Base-by-base conservation (phyloP, 257 asterid species). In the Catharanthus roseus region DNA sequence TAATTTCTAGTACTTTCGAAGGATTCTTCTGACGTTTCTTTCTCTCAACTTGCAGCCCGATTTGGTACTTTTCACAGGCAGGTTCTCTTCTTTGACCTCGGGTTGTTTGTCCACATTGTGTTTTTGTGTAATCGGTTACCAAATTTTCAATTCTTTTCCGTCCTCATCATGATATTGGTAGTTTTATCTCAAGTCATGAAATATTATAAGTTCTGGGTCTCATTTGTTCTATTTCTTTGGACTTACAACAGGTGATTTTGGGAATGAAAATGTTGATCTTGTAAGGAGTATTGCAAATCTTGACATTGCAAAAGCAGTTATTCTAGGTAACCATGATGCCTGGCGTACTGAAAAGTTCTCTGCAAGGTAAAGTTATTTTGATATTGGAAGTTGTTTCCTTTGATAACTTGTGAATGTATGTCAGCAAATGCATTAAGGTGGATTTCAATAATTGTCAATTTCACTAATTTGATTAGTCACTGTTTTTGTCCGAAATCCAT, bases 251-350 rank as follows among this genome's bases (percentile, higher is more conserved):
- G 98, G 98, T 86, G 98, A 93, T 85, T 87, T 93, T 82, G 98
- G 97, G 68, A 89, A 93, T 88, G 98, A 86, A 87, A 93, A 89
- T 70, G 96, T 85, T 67, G 90, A 85, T 67, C 86, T 93, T 41
- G 97, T 90, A 57, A 61, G 78, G 75, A 90, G 93, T 76, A 75
- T 90, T 82, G 87, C 98, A 50, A 82, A 76, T 45, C 85, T 93
- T 47, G 86, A 85, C 50, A 80, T 90, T 58, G 58, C 89, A 12
- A 93, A 90, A 82, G 96, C 97, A 72, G 81, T 85, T 79, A 90
- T 93, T 73, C 79, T 93, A 81, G 98, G 98, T 75, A 93, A 93
- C 85, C 98, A 93, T 78, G 98, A 93, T 73, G 98, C 96, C 66
- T 90, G 98, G 98, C 80, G 56, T 31, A 93, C 98, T 70, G 85